Evolutionary conservation across 345 rosid genomes (phyloP).

Genomic region (Gossypium bickii): DNA sequence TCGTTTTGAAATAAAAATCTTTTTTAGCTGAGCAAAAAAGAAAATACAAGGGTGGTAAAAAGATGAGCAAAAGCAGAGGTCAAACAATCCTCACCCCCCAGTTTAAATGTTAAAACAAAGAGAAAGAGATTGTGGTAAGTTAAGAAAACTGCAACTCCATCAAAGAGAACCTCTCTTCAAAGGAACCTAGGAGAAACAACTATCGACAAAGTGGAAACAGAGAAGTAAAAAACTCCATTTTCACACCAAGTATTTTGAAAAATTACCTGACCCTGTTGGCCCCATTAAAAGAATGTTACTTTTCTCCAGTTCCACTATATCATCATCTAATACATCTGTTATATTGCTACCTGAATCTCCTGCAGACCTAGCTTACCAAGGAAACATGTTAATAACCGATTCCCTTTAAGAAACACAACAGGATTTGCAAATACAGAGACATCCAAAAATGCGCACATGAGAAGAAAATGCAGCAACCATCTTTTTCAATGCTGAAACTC

Average conservation of each 20-base stretch:
- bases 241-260: slow-evolving; percentile 9
- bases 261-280: slow-evolving; percentile 96
- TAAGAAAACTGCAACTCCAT: not conserved
- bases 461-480: not conserved
- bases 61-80: not conserved
- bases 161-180: not conserved
- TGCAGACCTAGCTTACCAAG: slow-evolving; percentile 64
- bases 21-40: too few relatives aligned
- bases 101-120: not conserved
- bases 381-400: slow-evolving; percentile 31
- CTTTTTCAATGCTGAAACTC: not conserved
- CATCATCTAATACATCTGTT: slow-evolving; percentile 56
- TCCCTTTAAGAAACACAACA: not conserved
- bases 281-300: slow-evolving; percentile 98
- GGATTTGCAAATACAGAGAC: not conserved
- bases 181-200: not conserved
- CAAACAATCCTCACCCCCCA: not conserved
- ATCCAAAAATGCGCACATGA: not conserved
- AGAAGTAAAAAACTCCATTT: not conserved
- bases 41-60: not conserved
- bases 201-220: not conserved
- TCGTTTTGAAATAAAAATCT: too few relatives aligned
- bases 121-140: not conserved
- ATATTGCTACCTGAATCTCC: slow-evolving; percentile 41
- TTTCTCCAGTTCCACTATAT: slow-evolving; percentile 91